Evolutionary conservation across 1,139 yeast species (phyloP).

Genomic region (Yamadazyma taylorii): DNA sequence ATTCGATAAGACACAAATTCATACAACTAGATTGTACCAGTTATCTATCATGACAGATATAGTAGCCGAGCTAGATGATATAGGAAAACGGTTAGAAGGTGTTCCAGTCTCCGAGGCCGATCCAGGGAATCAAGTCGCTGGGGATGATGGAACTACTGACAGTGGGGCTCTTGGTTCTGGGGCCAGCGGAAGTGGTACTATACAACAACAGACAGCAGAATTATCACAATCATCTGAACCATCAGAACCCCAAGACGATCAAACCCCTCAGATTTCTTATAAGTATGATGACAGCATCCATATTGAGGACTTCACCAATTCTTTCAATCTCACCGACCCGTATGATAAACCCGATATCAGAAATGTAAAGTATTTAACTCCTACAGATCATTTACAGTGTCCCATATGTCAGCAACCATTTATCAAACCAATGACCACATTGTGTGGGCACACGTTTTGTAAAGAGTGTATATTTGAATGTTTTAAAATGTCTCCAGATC

Average conservation of each 20-base stretch:
- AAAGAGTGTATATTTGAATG: slow-evolving; percentile 51
- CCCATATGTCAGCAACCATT: slow-evolving; percentile 63
- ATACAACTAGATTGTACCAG: too few relatives aligned
- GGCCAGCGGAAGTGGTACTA: not conserved
- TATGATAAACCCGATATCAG: slow-evolving; percentile 34
- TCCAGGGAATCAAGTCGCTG: too few relatives aligned
- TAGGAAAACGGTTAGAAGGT: not conserved
- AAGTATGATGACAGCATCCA: not conserved
- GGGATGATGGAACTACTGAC: not conserved
- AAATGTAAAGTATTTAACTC: slow-evolving; percentile 32
- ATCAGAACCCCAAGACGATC: not conserved
- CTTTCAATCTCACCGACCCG: slow-evolving; percentile 20
- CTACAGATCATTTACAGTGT: slow-evolving; percentile 55
- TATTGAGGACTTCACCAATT: slow-evolving; percentile 16
- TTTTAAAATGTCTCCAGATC: slow-evolving; percentile 31
- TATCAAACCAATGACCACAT: slow-evolving; percentile 52
- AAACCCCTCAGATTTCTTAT: not conserved
- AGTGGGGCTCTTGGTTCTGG: not conserved
- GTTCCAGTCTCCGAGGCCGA: not conserved
- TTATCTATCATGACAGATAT: slow-evolving; percentile 1
- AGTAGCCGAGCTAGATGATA: slow-evolving; percentile 1
- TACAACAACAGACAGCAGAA: not conserved
- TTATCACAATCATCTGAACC: not conserved
- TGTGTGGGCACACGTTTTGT: slow-evolving; percentile 64
- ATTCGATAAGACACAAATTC: too few relatives aligned